These are phyloP conservation scores for Musa balbisiana DNA, from an alignment of 202 grass and related monocot species.

Conservation along the genomic window DNA sequence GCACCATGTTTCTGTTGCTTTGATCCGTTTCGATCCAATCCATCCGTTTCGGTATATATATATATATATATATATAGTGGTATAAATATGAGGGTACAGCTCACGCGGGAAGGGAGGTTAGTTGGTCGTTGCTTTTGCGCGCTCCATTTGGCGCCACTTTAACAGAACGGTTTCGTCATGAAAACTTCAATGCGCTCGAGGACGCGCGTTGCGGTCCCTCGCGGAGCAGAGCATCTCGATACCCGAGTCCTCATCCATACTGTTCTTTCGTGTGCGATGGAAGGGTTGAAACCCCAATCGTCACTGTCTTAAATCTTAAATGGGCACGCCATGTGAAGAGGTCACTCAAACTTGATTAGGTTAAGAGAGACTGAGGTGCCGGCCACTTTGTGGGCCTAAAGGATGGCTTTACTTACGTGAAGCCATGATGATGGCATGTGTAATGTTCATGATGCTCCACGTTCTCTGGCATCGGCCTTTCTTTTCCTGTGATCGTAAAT, in stretches of 20 bases:
- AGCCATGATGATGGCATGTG: constrained; percentile 9
- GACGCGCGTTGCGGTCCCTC: not conserved
- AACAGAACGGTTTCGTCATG: not conserved
- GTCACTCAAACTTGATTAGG: not conserved
- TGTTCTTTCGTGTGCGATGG: no score
- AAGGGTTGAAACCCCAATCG: no score
- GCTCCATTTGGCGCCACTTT: constrained; percentile 12
- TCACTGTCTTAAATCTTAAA: not conserved
- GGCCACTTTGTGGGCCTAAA: not conserved
- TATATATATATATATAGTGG: no score
- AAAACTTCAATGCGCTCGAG: not conserved
- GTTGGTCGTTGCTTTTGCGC: not conserved
- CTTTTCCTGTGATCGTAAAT: not conserved
- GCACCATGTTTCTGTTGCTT: no score
- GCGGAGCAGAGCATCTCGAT: not conserved
- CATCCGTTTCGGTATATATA: no score
- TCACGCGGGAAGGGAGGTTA: not conserved
- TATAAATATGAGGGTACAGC: not conserved
- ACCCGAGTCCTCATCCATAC: no score
- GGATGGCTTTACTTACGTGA: not conserved
- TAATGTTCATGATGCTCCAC: not conserved
- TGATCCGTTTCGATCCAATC: no score
- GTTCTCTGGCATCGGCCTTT: not conserved
- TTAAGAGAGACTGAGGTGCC: not conserved
- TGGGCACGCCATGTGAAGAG: not conserved